Conservation (phyloP, 805 yeast genomes). For the Starmerella stellata region DNA sequence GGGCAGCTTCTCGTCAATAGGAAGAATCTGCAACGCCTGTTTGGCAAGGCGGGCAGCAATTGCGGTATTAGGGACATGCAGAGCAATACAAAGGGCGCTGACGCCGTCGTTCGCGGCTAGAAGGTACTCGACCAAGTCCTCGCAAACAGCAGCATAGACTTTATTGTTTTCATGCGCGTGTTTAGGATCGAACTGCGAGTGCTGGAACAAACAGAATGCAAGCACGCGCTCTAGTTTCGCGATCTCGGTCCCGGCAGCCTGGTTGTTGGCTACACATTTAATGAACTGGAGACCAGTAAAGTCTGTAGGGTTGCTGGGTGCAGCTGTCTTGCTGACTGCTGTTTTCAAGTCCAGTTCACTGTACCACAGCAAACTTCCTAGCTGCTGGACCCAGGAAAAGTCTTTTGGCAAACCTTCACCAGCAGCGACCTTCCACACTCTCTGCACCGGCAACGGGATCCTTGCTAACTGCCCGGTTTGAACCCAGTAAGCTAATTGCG, state of each 20-base stretch:
- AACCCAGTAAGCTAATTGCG: conserved; percentile 53
- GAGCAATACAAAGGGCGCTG: conserved; percentile 45
- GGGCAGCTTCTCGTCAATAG: conserved; percentile 18
- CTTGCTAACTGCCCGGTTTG: conserved; percentile 25
- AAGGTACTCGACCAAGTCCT: conserved; percentile 30
- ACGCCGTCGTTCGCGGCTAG: conserved; percentile 12
- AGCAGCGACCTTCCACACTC: conserved; percentile 46
- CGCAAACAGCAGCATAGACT: conserved; percentile 2
- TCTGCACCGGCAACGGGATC: conserved; percentile 38
- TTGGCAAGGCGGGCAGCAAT: conserved; percentile 20
- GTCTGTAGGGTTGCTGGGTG: background rate
- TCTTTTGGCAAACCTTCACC: conserved; percentile 11
- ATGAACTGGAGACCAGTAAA: background rate
- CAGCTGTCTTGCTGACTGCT: background rate
- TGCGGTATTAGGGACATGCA: conserved; percentile 36
- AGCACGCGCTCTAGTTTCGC: background rate
- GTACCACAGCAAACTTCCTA: conserved; percentile 46
- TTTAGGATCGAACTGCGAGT: background rate
- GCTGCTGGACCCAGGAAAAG: conserved; percentile 42
- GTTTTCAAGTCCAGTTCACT: background rate
- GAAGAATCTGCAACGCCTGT: conserved; percentile 2
- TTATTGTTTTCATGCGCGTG: background rate
- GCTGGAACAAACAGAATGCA: background rate
- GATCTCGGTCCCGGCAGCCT: background rate
- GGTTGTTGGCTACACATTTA: background rate